Evolutionary conservation across 305 asterid species (phyloP).

Genomic region (Solanum aculeatissimum): DNA sequence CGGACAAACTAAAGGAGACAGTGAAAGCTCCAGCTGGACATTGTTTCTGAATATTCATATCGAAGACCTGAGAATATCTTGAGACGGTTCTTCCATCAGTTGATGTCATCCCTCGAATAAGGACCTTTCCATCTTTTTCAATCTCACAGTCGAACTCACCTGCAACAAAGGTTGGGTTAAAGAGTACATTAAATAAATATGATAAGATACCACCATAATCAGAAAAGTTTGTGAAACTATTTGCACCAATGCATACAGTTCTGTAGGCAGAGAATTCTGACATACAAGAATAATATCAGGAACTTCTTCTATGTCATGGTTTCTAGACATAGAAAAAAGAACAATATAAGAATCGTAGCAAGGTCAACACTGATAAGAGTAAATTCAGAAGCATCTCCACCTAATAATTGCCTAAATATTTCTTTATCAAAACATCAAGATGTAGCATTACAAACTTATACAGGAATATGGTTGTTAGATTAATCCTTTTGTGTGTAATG

Average conservation of each 20-base stretch:
- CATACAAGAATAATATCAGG: not conserved
- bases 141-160: conserved; percentile 67
- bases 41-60: conserved; percentile 61
- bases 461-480: not conserved
- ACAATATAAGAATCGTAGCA: not conserved
- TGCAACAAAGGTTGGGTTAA: conserved; percentile 20
- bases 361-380: not conserved
- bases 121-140: conserved; percentile 48
- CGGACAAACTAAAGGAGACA: conserved; percentile 57
- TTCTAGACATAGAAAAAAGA: not conserved
- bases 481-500: not conserved
- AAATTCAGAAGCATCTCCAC: not conserved
- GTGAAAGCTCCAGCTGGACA: conserved; percentile 73
- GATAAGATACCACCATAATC: not conserved
- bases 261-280: not conserved
- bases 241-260: not conserved
- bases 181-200: not conserved
- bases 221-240: not conserved
- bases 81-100: conserved; percentile 40
- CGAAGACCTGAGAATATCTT: conserved; percentile 44
- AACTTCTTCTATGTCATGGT: not conserved
- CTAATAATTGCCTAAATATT: not conserved
- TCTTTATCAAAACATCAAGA: not conserved
- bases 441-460: not conserved
- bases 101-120: conserved; percentile 48